phyloP scores from a whole-genome alignment of 129 eudicot species.

The Ambrosia trifida region DNA sequence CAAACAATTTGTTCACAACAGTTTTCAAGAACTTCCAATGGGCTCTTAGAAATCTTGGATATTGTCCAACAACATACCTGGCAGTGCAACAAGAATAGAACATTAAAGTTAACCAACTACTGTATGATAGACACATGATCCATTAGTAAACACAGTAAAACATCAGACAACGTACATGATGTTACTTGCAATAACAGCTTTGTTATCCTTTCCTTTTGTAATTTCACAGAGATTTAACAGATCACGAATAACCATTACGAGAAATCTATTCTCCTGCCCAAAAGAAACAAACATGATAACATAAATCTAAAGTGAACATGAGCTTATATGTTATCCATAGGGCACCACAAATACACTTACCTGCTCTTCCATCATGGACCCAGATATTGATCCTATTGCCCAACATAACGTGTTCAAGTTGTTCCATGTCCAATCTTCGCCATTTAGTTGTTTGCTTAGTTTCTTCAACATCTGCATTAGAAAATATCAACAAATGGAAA shows the following conservation, averaged over 20 bases:
- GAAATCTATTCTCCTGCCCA: slow-evolving; percentile 91
- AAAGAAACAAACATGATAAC: slow-evolving; percentile 11
- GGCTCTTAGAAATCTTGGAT: slow-evolving; percentile 93
- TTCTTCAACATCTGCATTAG: slow-evolving; percentile 71
- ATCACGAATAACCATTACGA: slow-evolving; percentile 98
- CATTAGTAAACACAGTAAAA: neutral
- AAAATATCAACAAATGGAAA: neutral
- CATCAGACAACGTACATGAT: slow-evolving; percentile 63
- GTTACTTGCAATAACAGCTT: slow-evolving; percentile 98
- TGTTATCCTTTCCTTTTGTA: slow-evolving; percentile 96
- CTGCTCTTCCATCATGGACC: slow-evolving; percentile 99
- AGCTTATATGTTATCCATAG: neutral
- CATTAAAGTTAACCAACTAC: neutral
- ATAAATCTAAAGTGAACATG: slow-evolving; percentile 1
- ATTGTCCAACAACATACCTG: slow-evolving; percentile 99
- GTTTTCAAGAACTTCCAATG: slow-evolving; percentile 99
- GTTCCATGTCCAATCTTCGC: slow-evolving; percentile 99
- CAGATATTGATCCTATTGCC: slow-evolving; percentile 99
- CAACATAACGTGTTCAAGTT: slow-evolving; percentile 95
- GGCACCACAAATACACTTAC: slow-evolving; percentile 28
- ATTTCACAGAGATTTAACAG: slow-evolving; percentile 89
- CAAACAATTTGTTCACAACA: slow-evolving; percentile 94
- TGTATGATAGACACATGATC: neutral
- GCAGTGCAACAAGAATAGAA: slow-evolving; percentile 26
- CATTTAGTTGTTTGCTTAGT: slow-evolving; percentile 74